Evolutionary conservation across 805 yeast genomes (phyloP), one percentile per base, ranked within the genome.

Genomic region (Debaryomyces prosopidis): DNA sequence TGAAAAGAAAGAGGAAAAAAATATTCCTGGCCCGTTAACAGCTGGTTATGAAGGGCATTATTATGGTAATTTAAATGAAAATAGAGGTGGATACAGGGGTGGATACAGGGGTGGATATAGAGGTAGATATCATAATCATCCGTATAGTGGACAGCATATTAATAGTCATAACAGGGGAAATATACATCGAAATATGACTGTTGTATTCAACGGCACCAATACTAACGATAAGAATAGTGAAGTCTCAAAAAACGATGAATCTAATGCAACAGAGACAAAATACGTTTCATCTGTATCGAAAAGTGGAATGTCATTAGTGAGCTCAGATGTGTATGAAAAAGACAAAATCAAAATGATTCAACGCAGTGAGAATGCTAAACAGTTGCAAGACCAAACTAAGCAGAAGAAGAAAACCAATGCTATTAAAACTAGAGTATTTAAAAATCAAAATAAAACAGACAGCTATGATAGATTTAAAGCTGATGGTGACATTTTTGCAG

Each of bases 391-490:
- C 57, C 35, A 42, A 23, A 40, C 45, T 28, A 47, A 20, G 49
- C 46, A 35, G 32, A 44, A 42, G 52, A 44, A 26, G 49, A 52
- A 46, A 50, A 52, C 41, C 20, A 31, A 32, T 26, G 32, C 36
- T 4, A 27, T 42, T 43, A 48, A 48, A 36, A 61, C 12, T 40
- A 57, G 43, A 54, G 61, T 63, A 14, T 43, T 56, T 12, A 53
- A 47, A 43, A 68, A 75, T 43, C 63, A 66, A 46, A 56, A 58
- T 5, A 63, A 65, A 40, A 66, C 73, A 36, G 79, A 73, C 41
- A 58, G 61, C 46, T 71, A 74, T 43, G 85, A 82, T 52, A 64
- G 83, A 33, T 52, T 73, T 8, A 40, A 53, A 11, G 63, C 80
- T 9, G 67, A 70, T 27, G 74, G 73, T 3, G 65, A 65, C n/a